Evolutionary conservation across 331 rosid species (phyloP).

Genomic region (Dryas integrifolia): DNA sequence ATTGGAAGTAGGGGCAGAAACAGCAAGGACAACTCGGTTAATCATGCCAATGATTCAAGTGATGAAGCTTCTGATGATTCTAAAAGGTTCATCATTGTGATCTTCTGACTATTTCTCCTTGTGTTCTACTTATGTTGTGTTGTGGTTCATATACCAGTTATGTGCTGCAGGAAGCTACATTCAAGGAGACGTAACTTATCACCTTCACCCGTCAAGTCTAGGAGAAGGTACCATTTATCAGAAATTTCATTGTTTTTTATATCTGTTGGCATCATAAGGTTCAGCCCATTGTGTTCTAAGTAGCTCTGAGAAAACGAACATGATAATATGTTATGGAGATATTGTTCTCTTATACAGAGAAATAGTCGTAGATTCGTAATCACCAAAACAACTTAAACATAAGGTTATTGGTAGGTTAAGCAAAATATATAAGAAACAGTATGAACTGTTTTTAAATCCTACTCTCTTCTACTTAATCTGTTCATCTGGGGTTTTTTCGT

Average conservation of each 20-base stretch:
- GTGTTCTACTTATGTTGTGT: slow-evolving; percentile 16
- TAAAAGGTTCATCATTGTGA: slow-evolving; percentile 55
- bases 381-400: not conserved
- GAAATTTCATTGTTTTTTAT: slow-evolving; percentile 20
- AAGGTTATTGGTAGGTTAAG: not conserved
- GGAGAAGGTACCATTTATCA: slow-evolving; percentile 68
- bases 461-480: not conserved
- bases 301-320: not conserved
- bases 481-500: not conserved
- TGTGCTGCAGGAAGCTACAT: slow-evolving; percentile 67
- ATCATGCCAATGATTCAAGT: slow-evolving; percentile 57
- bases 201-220: slow-evolving; percentile 80
- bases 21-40: slow-evolving; percentile 50
- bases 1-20: slow-evolving; percentile 66
- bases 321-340: not conserved
- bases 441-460: not conserved
- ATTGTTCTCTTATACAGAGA: not conserved
- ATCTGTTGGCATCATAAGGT: slow-evolving; percentile 24
- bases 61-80: slow-evolving; percentile 77
- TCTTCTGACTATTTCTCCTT: slow-evolving; percentile 15
- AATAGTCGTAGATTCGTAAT: not conserved
- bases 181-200: slow-evolving; percentile 70
- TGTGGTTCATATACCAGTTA: slow-evolving; percentile 28
- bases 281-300: not conserved
- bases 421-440: not conserved